Evolutionary conservation across 2,329 filamentous ascomycete genomes (phyloP), one percentile per base, ranked within the genome.

Genomic region (Aspergillus pseudoviridinutans): DNA sequence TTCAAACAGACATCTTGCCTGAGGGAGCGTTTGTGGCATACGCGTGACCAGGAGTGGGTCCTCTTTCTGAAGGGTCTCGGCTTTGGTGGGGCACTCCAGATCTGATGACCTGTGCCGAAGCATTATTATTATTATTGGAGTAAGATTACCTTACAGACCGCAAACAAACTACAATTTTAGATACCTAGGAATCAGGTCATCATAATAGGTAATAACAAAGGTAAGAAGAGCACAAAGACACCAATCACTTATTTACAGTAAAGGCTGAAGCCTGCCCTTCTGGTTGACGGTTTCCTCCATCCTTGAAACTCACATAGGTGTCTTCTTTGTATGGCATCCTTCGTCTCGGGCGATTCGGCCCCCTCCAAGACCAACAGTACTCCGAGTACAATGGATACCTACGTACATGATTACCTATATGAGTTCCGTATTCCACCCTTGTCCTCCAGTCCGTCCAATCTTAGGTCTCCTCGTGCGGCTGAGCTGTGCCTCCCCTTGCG

Each of bases 41-140:
- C 32, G 32, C 32, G 32, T 38, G 32, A 38, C 32, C 5, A 7
- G 5, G 32, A 38, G 32, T 38, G 32, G 32, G 14, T 35, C 32
- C 32, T 35, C 32, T 35, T 35, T 41, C 29, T 52, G 25, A 51
- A 58, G 50, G 50, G 52, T 58, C 59, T 59, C 61, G 60, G 61
- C 60, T 61, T 50, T 27, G 25, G 60, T 64, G 62, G 63, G 58
- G 56, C 56, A 53, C 44, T 46, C 46, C 51, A 59, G 61, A 62
- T 62, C 59, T 49, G 60, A 61, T 61, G 59, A 61, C 28, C 10
- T 29, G 28, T 29, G 28, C 28, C 28, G 4, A 29, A 29, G 9
- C 4, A 29, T 29, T 29, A 28, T 25, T 25, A 25, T 25, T 25
- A 25, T 28, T 8, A 4, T 29, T 29, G 28, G 12, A 29, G 29